These are phyloP conservation scores for Russula compacta DNA, from an alignment of 768 basidiomycete species.

Conservation along the genomic window DNA sequence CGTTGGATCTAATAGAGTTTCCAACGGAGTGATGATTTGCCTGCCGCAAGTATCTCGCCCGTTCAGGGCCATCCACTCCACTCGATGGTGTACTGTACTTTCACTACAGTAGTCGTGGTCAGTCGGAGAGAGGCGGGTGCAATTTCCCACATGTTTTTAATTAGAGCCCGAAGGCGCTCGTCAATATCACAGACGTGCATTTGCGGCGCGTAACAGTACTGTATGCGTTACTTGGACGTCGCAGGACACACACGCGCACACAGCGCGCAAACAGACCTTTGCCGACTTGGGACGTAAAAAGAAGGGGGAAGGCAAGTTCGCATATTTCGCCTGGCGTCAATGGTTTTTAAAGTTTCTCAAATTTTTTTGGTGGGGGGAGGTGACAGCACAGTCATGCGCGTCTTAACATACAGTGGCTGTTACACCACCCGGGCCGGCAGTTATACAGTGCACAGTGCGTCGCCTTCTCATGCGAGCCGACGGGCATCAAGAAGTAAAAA, in stretches of 20 bases:
- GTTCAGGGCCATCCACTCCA: background rate
- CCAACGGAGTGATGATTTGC: too few relatives aligned
- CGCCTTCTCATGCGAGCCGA: background rate
- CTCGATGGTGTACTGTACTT: background rate
- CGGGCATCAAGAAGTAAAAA: slow-evolving; percentile 10
- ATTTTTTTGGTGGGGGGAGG: background rate
- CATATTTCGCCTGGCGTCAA: background rate
- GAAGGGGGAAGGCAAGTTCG: background rate
- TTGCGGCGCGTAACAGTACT: background rate
- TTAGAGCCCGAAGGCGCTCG: background rate
- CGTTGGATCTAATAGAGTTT: background rate
- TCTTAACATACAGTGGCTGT: too few relatives aligned
- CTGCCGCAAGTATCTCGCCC: background rate
- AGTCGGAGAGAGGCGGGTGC: background rate
- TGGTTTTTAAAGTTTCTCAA: background rate
- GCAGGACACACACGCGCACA: too few relatives aligned
- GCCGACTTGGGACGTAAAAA: slow-evolving; percentile 3
- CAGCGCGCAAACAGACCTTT: background rate
- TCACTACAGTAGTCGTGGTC: background rate
- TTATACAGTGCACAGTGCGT: background rate
- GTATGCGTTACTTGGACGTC: background rate
- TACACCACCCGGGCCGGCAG: background rate
- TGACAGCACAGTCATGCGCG: background rate
- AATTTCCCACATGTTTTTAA: background rate
- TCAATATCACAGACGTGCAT: background rate